Base-by-base conservation (phyloP, 306 rosid species). In the Vachellia pachyceras region DNA sequence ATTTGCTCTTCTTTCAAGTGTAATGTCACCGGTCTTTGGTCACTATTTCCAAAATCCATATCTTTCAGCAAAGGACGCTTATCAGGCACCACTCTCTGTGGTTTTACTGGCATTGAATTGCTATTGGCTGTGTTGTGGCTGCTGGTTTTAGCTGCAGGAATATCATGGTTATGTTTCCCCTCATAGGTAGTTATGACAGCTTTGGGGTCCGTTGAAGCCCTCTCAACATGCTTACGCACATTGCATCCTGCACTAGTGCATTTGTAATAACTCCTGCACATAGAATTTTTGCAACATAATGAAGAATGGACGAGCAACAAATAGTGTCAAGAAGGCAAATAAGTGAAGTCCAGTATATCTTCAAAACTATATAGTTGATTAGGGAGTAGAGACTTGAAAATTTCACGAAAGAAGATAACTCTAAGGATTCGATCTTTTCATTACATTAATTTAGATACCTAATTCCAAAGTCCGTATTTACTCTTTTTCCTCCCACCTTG, bases 221-320 rank as follows among this genome's bases (percentile, higher is more conserved):
- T 91, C 84, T 91, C 97, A 9, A 91, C 92, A 75, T 91, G 97
- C 80, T 91, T 91, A 5, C 94, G 92, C 39, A 91, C 97, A 42
- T 90, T 91, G 87, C 97, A 91, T 63, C 97, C 94, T 3, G 83
- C 71, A 76, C 63, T 79, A 25, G 97, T 91, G 82, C 97, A 91
- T 84, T 90, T 92, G 88, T 90, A 92, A 72, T 92, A 92, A 84
- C 94, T 92, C 92, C 94, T 92, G 90, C 69, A 42, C 77, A 76
- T 7, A 72, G 54, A 70, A 54, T 22, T 20, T 60, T 23, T 58
- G 65, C 45, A 82, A 76, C 33, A 81, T 54, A 60, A 73, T 35
- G 65, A 70, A 67, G 71, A 58, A 78, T 54, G 68, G 46, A 79
- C 29, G 6, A 14, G 74, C 74, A 69, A 69, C n/a, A 22, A 69